Evolutionary conservation across 768 basidiomycete species (phyloP).

Genomic region (Daedalea quercina): DNA sequence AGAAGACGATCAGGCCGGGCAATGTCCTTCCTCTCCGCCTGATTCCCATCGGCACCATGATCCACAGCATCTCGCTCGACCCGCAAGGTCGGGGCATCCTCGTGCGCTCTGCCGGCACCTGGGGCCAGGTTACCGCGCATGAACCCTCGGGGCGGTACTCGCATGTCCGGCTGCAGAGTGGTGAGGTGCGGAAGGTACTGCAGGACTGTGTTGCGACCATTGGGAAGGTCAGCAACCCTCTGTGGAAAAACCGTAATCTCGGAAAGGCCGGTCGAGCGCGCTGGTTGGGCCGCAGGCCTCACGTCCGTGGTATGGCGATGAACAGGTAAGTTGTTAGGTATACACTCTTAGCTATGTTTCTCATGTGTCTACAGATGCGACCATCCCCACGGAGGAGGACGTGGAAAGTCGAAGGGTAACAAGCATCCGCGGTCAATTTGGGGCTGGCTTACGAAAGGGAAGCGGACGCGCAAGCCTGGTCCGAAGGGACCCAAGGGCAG

Average conservation of each 20-base stretch:
- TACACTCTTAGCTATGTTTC: background rate
- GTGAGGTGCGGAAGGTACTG: constrained; percentile 85
- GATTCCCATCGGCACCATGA: constrained; percentile 86
- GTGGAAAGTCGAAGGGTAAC: constrained; percentile 96
- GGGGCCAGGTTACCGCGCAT: constrained; percentile 74
- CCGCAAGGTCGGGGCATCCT: constrained; percentile 75
- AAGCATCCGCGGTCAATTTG: constrained; percentile 89
- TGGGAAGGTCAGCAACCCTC: constrained; percentile 85
- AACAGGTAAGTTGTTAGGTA: constrained; percentile 63
- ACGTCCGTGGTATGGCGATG: constrained; percentile 94
- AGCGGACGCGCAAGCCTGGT: constrained; percentile 87
- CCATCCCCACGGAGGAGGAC: constrained; percentile 96
- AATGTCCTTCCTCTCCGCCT: constrained; percentile 90
- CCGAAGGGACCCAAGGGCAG: constrained; percentile 86
- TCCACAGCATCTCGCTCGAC: constrained; percentile 79
- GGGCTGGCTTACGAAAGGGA: constrained; percentile 92
- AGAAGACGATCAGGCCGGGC: constrained; percentile 79
- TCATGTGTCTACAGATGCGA: constrained; percentile 48
- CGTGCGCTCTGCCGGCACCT: constrained; percentile 85
- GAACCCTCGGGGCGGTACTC: constrained; percentile 66
- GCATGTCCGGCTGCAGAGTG: constrained; percentile 83
- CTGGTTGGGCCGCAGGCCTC: constrained; percentile 81
- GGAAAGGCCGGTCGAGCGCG: constrained; percentile 90
- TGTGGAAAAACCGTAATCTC: constrained; percentile 78
- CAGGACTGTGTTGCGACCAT: constrained; percentile 83